phyloP scores from a whole-genome alignment of 306 rosid species.

The Begonia fuchsioides region DNA sequence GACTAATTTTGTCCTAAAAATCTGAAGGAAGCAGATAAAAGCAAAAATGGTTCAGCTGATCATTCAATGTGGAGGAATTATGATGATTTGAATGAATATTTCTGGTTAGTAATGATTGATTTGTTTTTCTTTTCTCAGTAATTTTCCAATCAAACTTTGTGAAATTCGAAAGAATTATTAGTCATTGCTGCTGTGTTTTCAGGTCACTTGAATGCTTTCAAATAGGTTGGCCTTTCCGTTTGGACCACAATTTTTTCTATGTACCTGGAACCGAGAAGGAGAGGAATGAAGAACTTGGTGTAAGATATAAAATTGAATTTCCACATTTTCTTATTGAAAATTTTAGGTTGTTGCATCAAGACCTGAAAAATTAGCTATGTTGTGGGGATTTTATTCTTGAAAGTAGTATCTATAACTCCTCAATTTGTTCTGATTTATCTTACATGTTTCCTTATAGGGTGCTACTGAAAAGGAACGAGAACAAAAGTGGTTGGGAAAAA shows the following conservation, averaged over 20 bases:
- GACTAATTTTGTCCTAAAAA: constrained; percentile 12
- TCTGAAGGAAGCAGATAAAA: constrained; percentile 59
- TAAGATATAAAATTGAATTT: constrained; percentile 10
- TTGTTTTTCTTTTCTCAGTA: constrained; percentile 2
- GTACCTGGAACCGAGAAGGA: constrained; percentile 21
- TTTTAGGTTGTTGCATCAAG: too few relatives aligned
- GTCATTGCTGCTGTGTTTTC: constrained; percentile 17
- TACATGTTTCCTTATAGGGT: constrained; percentile 17
- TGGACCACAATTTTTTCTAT: constrained; percentile 58
- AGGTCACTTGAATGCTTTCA: constrained; percentile 82
- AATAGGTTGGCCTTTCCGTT: constrained; percentile 90
- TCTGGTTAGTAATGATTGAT: constrained; percentile 41
- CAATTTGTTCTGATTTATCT: too few relatives aligned
- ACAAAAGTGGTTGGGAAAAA: constrained; percentile 69
- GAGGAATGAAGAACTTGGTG: constrained; percentile 30
- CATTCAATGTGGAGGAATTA: constrained; percentile 93
- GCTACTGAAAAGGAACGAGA: constrained; percentile 14
- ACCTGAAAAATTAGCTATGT: too few relatives aligned
- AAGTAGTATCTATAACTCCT: too few relatives aligned
- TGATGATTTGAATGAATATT: constrained; percentile 89
- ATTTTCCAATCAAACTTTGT: constrained; percentile 6
- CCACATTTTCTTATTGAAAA: too few relatives aligned
- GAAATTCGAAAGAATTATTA: constrained; percentile 7
- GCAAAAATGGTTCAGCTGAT: constrained; percentile 66
- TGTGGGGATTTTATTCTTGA: too few relatives aligned